Percentiles rank a stretch among this genome's conserved stretches.
These are phyloP conservation scores for Solanum tarapatanum DNA, from an alignment of 257 asterid genomes.

Conservation along the genomic window DNA sequence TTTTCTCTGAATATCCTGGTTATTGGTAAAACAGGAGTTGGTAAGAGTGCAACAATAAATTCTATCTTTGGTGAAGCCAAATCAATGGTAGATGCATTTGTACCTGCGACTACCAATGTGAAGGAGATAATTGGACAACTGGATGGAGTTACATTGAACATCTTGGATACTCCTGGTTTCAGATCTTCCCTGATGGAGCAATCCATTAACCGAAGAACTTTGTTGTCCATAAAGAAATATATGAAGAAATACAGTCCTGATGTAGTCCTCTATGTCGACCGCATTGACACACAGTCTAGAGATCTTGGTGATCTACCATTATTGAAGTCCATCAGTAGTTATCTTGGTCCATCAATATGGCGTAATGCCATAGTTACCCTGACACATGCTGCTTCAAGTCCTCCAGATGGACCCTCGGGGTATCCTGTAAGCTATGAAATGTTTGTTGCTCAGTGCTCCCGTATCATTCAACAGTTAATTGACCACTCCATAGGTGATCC, in stretches of 20 bases:
- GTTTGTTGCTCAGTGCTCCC: constrained; percentile 33
- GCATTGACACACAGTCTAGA: constrained; percentile 37
- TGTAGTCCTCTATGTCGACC: constrained; percentile 66
- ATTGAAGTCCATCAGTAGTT: constrained; percentile 31
- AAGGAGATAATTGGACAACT: constrained; percentile 37
- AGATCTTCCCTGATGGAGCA: constrained; percentile 37
- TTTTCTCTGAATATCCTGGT: constrained; percentile 45
- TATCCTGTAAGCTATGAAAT: constrained; percentile 33
- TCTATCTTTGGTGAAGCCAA: constrained; percentile 56
- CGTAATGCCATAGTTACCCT: constrained; percentile 37
- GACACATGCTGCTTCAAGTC: constrained; percentile 58
- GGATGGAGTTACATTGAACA: constrained; percentile 42
- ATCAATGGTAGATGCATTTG: constrained; percentile 44
- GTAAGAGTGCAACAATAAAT: constrained; percentile 89
- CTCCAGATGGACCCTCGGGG: constrained; percentile 59
- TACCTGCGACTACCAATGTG: constrained; percentile 45
- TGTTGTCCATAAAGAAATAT: constrained; percentile 45
- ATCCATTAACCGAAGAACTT: constrained; percentile 31
- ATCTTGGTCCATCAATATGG: constrained; percentile 74
- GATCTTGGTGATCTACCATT: constrained; percentile 45
- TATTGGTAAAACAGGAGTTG: constrained; percentile 89
- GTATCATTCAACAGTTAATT: constrained; percentile 32
- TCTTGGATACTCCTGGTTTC: constrained; percentile 89
- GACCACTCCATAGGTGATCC: constrained; percentile 22
- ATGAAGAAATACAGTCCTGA: constrained; percentile 56